A percentile compares a stretch with the other conserved stretches of the same genome.
Evolutionary conservation across 495 filamentous ascomycete species (phyloP).

Genomic region (Emericellopsis terricola): DNA sequence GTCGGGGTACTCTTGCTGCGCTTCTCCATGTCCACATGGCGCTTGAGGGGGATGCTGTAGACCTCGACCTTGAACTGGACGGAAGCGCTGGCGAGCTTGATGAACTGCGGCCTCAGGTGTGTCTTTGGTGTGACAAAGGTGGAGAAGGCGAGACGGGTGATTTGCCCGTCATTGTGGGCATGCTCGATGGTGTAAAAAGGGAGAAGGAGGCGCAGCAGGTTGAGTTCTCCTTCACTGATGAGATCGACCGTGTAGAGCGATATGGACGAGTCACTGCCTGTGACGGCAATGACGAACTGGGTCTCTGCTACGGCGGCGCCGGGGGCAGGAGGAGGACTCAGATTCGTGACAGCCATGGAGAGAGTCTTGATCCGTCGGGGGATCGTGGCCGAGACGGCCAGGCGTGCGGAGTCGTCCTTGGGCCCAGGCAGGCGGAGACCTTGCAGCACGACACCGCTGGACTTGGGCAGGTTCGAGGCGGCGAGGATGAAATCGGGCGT

Average conservation of each 20-base stretch:
- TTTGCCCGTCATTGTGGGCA: conserved; percentile 59
- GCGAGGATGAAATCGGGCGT: conserved; percentile 60
- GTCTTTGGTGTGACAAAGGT: conserved; percentile 38
- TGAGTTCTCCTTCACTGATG: conserved; percentile 19
- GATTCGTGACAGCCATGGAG: conserved; percentile 53
- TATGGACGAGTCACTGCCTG: conserved; percentile 69
- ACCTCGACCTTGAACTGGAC: conserved; percentile 75
- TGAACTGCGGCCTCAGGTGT: conserved; percentile 30
- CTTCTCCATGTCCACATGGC: conserved; percentile 23
- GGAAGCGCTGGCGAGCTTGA: conserved; percentile 73
- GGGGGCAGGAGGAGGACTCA: conserved; percentile 32
- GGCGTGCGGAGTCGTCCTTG: conserved; percentile 21
- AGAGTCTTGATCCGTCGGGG: conserved; percentile 33
- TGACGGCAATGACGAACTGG: conserved; percentile 66
- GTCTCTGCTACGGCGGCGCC: conserved; percentile 30
- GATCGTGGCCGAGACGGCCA: conserved; percentile 21
- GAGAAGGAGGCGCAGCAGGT: conserved; percentile 37
- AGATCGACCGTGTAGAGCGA: conserved; percentile 56
- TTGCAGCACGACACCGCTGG: conserved; percentile 30
- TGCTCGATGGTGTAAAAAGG: conserved; percentile 45
- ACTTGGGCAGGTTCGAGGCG: conserved; percentile 27
- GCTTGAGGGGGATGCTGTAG: conserved; percentile 58
- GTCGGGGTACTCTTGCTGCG: conserved; percentile 23
- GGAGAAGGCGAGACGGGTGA: conserved; percentile 73
- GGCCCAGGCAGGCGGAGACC: conserved; percentile 22